Evolutionary conservation across 2,329 filamentous ascomycete species (phyloP).

Genomic region (Ceratocystis harringtonii): DNA sequence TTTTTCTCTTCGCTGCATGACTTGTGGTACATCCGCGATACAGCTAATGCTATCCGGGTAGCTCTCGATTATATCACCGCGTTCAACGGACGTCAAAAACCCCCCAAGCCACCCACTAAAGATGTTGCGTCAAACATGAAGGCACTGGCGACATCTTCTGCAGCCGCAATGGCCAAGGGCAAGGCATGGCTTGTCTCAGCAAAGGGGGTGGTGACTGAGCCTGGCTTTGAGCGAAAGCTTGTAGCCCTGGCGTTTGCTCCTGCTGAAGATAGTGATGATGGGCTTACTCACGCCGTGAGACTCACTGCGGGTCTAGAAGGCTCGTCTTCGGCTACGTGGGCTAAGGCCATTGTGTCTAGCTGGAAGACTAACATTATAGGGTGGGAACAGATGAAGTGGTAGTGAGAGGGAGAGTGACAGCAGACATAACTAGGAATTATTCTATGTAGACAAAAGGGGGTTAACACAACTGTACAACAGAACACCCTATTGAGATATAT

Average conservation of each 20-base stretch:
- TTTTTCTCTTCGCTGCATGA: slow-evolving; percentile 24
- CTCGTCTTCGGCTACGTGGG: slow-evolving; percentile 47
- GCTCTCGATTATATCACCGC: slow-evolving; percentile 25
- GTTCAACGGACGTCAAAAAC: slow-evolving; percentile 28
- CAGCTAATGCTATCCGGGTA: slow-evolving; percentile 24
- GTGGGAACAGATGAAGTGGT: slow-evolving; percentile 21
- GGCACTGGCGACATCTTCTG: slow-evolving; percentile 23
- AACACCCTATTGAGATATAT: not conserved
- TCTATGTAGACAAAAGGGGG: not conserved
- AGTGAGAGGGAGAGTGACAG: slow-evolving; percentile 17
- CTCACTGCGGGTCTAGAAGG: slow-evolving; percentile 60
- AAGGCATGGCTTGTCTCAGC: slow-evolving; percentile 22
- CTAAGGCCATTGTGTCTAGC: slow-evolving; percentile 19
- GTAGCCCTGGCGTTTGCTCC: slow-evolving; percentile 29
- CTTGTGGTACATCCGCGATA: slow-evolving; percentile 27
- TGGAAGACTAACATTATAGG: slow-evolving; percentile 21
- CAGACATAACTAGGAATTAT: slow-evolving; percentile 9
- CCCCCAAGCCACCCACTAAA: slow-evolving; percentile 27
- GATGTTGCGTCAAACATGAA: slow-evolving; percentile 26
- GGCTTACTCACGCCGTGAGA: slow-evolving; percentile 61
- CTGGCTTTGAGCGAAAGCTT: slow-evolving; percentile 22
- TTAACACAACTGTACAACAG: not conserved
- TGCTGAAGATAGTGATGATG: slow-evolving; percentile 59
- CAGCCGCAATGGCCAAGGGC: slow-evolving; percentile 24
- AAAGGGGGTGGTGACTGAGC: slow-evolving; percentile 22